phyloP scores from a whole-genome alignment of 2,329 filamentous ascomycete genomes.

The Fusarium globosum region DNA sequence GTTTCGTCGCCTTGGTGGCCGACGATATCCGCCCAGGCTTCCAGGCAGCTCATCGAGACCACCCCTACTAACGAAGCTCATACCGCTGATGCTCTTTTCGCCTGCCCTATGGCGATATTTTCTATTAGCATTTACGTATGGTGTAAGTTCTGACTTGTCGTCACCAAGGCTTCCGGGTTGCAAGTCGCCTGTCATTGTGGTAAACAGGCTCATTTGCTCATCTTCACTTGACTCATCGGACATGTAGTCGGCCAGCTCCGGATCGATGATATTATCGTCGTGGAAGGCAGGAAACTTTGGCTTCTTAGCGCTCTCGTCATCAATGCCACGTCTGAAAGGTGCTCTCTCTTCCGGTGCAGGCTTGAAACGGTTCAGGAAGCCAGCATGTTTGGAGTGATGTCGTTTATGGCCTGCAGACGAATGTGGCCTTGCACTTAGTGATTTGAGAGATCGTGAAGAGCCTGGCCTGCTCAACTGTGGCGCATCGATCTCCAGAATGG shows the following conservation, averaged over 20 bases:
- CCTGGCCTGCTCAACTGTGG: constrained; percentile 89
- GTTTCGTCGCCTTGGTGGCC: constrained; percentile 79
- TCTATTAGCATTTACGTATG: constrained; percentile 77
- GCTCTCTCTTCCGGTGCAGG: constrained; percentile 80
- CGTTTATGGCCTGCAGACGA: constrained; percentile 81
- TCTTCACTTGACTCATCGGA: constrained; percentile 96
- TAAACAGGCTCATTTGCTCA: constrained; percentile 89
- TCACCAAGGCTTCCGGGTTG: constrained; percentile 75
- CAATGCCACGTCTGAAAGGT: constrained; percentile 81
- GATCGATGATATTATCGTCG: constrained; percentile 98
- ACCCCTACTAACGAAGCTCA: constrained; percentile 77
- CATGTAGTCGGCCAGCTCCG: constrained; percentile 93
- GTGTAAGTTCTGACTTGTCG: constrained; percentile 78
- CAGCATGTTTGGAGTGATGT: constrained; percentile 85
- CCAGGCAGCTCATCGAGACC: constrained; percentile 69
- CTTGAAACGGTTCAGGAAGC: constrained; percentile 81
- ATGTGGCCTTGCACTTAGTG: constrained; percentile 76
- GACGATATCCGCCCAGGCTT: constrained; percentile 68
- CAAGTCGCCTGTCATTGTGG: constrained; percentile 75
- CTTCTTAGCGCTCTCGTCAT: constrained; percentile 73
- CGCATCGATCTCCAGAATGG: constrained; percentile 88
- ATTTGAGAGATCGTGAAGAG: constrained; percentile 89
- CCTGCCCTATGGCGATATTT: constrained; percentile 79
- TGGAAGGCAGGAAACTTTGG: constrained; percentile 89
- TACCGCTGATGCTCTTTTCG: constrained; percentile 79